Base-by-base conservation (phyloP, 306 rosid species). In the Hippophae rhamnoides region DNA sequence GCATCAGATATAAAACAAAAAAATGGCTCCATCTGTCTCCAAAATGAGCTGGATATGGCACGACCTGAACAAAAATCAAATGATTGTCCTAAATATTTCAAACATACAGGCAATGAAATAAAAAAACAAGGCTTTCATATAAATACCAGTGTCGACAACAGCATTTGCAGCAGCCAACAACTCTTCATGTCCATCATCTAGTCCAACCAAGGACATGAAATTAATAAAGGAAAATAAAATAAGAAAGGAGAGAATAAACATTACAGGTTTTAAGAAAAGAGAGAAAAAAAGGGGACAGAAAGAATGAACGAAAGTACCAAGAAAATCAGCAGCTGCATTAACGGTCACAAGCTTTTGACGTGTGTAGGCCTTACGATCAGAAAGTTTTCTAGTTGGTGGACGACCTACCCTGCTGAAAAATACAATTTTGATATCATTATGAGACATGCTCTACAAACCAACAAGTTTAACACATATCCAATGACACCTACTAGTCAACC, bases 371-470 rank as follows among this genome's bases (percentile, higher is more conserved):
- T 86, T 93, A 27, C 99, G 95, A 68, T 89, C 97, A 67, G 97
- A 84, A 51, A 86, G 89, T 76, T 87, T 89, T 75, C 97, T 83
- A 49, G 93, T 84, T 72, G 95, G 97, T 45, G 99, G 99, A 75
- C 99, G 99, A 62, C 99, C 99, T 51, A 85, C 85, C 83, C 86
- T 89, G 84, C 99, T 93, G 97, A 78, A 74, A 66, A 66, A 62
- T 56, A 61, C 52, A 60, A 74, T 77, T 64, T 55, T 71, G 42
- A 76, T 64, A 78, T 75, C 61, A 7, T 62, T 63, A 67, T 69
- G 74, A 72, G 63, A 64, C 52, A 43, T 52, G 67, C 58, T 55
- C 52, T 53, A 56, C 61, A 45, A 63, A 62, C 52, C 54, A 64
- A 69, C 13, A 73, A 40, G 54, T 41, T 49, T 9, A 62, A 8